Evolutionary conservation across 1,284 basidiomycete species (phyloP).

Genomic region (Irpex sp.): DNA sequence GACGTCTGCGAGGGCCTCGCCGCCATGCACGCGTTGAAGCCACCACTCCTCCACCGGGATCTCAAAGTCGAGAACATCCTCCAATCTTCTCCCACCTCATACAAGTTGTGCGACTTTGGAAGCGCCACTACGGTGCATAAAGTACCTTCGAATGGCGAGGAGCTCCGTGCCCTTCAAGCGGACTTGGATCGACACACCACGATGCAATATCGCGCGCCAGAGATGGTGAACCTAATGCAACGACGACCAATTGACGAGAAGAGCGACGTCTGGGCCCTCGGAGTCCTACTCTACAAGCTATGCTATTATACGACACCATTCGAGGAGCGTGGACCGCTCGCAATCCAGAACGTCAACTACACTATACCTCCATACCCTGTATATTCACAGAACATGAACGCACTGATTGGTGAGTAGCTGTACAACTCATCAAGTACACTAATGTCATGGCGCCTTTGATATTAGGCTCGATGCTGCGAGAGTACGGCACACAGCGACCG

Average conservation of each 20-base stretch:
- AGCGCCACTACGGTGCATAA: conserved; percentile 78
- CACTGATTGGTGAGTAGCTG: conserved; percentile 71
- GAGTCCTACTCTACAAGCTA: conserved; percentile 73
- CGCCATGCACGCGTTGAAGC: conserved; percentile 91
- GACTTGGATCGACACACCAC: conserved; percentile 96
- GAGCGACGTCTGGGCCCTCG: conserved; percentile 79
- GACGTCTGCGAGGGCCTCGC: conserved; percentile 90
- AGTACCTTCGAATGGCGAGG: conserved; percentile 69
- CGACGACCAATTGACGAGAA: conserved; percentile 86
- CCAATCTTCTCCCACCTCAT: conserved; percentile 67
- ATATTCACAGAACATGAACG: conserved; percentile 85
- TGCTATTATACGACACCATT: conserved; percentile 99
- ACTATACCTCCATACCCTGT: conserved; percentile 89
- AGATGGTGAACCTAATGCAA: conserved; percentile 93
- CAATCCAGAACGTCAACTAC: conserved; percentile 96
- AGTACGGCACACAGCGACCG: conserved; percentile 79
- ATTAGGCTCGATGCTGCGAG: conserved; percentile 81
- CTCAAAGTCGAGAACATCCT: conserved; percentile 99
- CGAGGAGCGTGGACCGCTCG: conserved; percentile 93
- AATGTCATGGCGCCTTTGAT: conserved; percentile 2
- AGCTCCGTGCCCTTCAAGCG: conserved; percentile 82
- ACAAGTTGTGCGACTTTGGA: conserved; percentile 98
- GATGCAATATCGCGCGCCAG: conserved; percentile 92
- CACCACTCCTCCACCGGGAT: conserved; percentile 92
- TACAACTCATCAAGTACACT: conserved; percentile 6